A percentile compares a stretch with the other conserved stretches of the same genome.
phyloP scores from a whole-genome alignment of 306 rosid genomes.

The Cucurbita moschata region DNA sequence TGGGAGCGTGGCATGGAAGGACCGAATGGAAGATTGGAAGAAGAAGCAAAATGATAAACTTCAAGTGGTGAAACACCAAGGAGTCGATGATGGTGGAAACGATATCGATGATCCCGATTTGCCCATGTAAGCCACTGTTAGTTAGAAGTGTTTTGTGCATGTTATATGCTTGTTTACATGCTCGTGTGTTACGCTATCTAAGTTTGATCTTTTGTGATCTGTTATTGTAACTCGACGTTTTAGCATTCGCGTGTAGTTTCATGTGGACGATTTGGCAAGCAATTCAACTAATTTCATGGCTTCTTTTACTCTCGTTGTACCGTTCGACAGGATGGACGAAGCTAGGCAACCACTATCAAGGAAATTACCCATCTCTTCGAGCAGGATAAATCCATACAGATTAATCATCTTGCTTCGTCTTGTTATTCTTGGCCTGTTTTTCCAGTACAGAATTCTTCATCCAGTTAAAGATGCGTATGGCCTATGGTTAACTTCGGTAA shows the following conservation, averaged over 20 bases:
- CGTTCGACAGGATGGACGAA: conserved; percentile 83
- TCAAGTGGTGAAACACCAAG: conserved; percentile 86
- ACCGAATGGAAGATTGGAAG: conserved; percentile 95
- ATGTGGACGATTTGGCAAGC: background rate
- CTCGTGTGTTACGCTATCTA: background rate
- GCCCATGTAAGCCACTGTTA: conserved; percentile 51
- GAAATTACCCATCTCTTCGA: conserved; percentile 66
- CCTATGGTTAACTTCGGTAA: conserved; percentile 93
- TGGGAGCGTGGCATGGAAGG: conserved; percentile 97
- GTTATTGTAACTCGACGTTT: background rate
- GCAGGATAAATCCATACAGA: conserved; percentile 97
- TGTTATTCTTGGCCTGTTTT: conserved; percentile 63
- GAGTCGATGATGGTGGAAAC: conserved; percentile 32
- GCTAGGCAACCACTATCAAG: conserved; percentile 94
- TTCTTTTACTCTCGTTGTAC: background rate
- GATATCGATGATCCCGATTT: conserved; percentile 69
- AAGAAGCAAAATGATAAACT: conserved; percentile 76
- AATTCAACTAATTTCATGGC: background rate
- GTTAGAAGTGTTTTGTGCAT: background rate
- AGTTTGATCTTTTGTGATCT: background rate
- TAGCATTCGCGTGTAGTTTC: background rate
- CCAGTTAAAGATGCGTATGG: conserved; percentile 92
- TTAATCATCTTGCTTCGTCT: conserved; percentile 69
- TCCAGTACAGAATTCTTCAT: conserved; percentile 86
- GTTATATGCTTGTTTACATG: background rate